Base-by-base conservation (phyloP, 306 rosid genomes). In the Lablab purpureus region DNA sequence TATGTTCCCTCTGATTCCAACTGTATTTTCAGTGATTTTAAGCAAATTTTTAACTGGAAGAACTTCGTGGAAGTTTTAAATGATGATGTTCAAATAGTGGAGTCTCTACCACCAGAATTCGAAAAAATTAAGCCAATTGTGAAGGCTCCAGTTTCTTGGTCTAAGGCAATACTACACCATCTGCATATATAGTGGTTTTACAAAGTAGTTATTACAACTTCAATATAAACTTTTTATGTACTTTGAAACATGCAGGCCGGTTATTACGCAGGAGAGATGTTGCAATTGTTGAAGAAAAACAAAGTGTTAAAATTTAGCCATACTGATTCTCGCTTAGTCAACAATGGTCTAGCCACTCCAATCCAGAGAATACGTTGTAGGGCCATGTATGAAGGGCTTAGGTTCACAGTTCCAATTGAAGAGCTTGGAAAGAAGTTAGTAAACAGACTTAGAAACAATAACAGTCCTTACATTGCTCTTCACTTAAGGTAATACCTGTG, bases 71-170 rank as follows among this genome's bases (percentile, higher is more conserved):
- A 90, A 77, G 90, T 87, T 78, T 72, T 92, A 71, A 75, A 71
- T 19, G 87, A 86, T 65, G 93, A 92, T 2, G 67, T 92, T 36
- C 34, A 30, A 12, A 83, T 90, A 51, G 84, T 82, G 71, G 91
- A 90, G 55, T 71, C 86, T 60, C 76, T 90, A 17, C 93, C 97
- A 27, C 76, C 77, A 0, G 37, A 77, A 67, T 7, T 82, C 46
- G 82, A 68, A 63, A 5, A 63, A 18, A 13, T 87, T 36, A 81
- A 73, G 37, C 89, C 90, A 74, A 2, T 27, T 51, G 3, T 30
- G 21, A 87, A 81, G 81, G 83, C 90, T 11, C 95, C 95, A 0
- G 84, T 88, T 67, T 88, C 95, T 56, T 88, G 95, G 97, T 92
- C 97, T 67, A 90, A 86, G 91, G 97, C 78, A 84, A 58, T 54